Evolutionary conservation across 441 rosid species (phyloP).

Genomic region (Theobroma grandiflorum): DNA sequence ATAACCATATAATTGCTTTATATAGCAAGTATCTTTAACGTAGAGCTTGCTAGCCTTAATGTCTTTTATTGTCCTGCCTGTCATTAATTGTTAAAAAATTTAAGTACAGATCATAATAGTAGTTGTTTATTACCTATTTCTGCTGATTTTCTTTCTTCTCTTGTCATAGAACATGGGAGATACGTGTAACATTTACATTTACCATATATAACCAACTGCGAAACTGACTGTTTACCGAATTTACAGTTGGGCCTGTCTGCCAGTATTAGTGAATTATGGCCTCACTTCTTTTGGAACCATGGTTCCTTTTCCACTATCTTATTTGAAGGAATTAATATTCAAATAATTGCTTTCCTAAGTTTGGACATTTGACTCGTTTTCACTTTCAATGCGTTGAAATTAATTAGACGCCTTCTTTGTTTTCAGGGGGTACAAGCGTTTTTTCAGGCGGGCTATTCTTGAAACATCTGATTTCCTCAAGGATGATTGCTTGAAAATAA

Average conservation of each 20-base stretch:
- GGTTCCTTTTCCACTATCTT: not conserved
- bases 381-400: not conserved
- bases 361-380: slow-evolving; percentile 6
- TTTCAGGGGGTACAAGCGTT: slow-evolving; percentile 80
- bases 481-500: slow-evolving; percentile 73
- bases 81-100: not conserved
- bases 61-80: not conserved
- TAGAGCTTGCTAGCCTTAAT: not conserved
- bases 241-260: slow-evolving; percentile 8
- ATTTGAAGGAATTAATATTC: not conserved
- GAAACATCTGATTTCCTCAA: slow-evolving; percentile 73
- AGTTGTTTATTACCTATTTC: not conserved
- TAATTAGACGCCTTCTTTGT: slow-evolving; percentile 4
- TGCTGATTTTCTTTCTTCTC: slow-evolving; percentile 5
- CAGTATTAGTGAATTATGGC: not conserved
- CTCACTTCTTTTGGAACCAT: not conserved
- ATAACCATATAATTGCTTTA: not conserved
- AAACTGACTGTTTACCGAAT: not conserved
- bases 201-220: not conserved
- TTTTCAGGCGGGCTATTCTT: slow-evolving; percentile 64
- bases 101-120: slow-evolving; percentile 1
- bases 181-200: not conserved
- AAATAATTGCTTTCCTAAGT: not conserved
- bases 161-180: not conserved
- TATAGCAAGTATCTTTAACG: not conserved